Conservation (phyloP, 2,329 filamentous ascomycete genomes). For the Dissoconium aciculare region DNA sequence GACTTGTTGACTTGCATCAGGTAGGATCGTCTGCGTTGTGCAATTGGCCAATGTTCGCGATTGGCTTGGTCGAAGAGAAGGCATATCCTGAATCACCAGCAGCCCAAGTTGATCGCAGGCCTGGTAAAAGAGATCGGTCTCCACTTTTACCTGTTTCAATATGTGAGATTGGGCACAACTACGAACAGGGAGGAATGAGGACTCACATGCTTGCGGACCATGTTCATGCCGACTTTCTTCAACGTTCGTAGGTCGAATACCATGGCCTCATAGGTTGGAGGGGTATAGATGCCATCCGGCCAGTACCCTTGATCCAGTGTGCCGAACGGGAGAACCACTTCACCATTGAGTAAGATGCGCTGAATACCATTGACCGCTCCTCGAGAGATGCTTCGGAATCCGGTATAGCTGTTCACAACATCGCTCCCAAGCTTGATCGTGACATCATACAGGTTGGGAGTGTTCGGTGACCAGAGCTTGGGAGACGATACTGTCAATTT, state of each 20-base stretch:
- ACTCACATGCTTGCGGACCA: slow-evolving; percentile 48
- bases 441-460: slow-evolving; percentile 50
- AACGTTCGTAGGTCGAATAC: slow-evolving; percentile 48
- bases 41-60: slow-evolving; percentile 23
- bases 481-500: slow-evolving; percentile 41
- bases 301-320: slow-evolving; percentile 56
- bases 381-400: slow-evolving; percentile 48
- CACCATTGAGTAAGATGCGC: slow-evolving; percentile 51
- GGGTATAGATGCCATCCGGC: slow-evolving; percentile 53
- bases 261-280: slow-evolving; percentile 54
- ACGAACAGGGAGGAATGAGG: background rate
- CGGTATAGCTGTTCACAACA: slow-evolving; percentile 48
- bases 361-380: slow-evolving; percentile 43
- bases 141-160: slow-evolving; percentile 42
- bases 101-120: slow-evolving; percentile 53
- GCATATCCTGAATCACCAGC: slow-evolving; percentile 59
- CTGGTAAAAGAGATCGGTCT: slow-evolving; percentile 51
- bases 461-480: slow-evolving; percentile 49
- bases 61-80: slow-evolving; percentile 35
- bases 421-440: slow-evolving; percentile 41
- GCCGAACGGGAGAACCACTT: slow-evolving; percentile 53
- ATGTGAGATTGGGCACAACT: no score
- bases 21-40: slow-evolving; percentile 19
- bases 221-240: slow-evolving; percentile 54
- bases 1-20: slow-evolving; percentile 37